phyloP scores from a whole-genome alignment of 1,284 basidiomycete species.

The Moesziomyces aphidis region DNA sequence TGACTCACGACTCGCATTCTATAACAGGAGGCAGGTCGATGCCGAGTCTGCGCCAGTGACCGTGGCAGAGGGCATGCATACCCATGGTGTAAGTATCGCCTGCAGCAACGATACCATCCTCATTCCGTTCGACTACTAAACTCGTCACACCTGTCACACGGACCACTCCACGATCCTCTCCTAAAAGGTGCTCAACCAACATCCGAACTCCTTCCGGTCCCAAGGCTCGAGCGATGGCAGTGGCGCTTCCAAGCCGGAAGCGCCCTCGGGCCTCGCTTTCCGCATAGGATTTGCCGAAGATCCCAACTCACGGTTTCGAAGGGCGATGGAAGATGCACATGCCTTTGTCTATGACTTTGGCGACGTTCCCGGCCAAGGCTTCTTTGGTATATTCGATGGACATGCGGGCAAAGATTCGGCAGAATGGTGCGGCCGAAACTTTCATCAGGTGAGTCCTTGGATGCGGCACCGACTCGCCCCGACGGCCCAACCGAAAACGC shows the following conservation, averaged over 20 bases:
- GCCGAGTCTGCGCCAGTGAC: conserved; percentile 39
- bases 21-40: conserved; percentile 15
- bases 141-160: too few species aligned
- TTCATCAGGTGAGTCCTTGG: conserved; percentile 79
- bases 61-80: conserved; percentile 26
- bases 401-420: conserved; percentile 98
- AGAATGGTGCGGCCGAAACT: conserved; percentile 97
- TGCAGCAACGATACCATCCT: not conserved
- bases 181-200: conserved; percentile 38
- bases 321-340: conserved; percentile 98
- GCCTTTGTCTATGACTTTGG: conserved; percentile 95
- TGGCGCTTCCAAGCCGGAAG: conserved; percentile 3
- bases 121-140: too few species aligned
- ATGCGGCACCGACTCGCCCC: not conserved
- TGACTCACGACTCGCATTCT: not conserved
- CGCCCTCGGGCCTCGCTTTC: conserved; percentile 65
- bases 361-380: conserved; percentile 89
- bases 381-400: conserved; percentile 98
- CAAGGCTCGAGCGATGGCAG: conserved; percentile 5
- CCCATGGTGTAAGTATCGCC: conserved; percentile 28
- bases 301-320: conserved; percentile 81
- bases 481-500: not conserved
- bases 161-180: too few species aligned
- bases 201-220: conserved; percentile 15
- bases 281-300: conserved; percentile 90